Evolutionary conservation across 257 asterid species (phyloP), one percentile per base, ranked within the genome.

Genomic region (Fraxinus excelsior): DNA sequence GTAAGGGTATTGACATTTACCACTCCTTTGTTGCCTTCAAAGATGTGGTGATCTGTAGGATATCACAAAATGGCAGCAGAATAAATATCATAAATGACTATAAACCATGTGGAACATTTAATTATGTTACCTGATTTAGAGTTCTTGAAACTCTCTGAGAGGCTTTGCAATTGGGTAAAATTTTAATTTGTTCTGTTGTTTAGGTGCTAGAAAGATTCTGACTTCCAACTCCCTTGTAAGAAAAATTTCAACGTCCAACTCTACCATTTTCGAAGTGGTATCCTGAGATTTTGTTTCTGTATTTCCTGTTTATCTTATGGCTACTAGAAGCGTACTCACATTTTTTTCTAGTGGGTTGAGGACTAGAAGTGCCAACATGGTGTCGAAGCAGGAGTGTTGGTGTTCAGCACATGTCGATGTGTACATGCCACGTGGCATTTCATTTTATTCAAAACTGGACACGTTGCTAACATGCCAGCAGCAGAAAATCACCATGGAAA

Each of bases 1-100:
- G 70, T 79, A 51, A 44, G 19, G 74, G 42, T 69, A 25, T 72
- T 74, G 66, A 44, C 53, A 44, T 44, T 44, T 44, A 3, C n/a
- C 53, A 13, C 53, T 13, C 53, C 19, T 44, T 44, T 44, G 53
- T 44, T 44, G 53, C n/a, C 53, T 44, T 13, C 53, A 44, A 44
- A 13, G 53, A 44, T 14, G n/a, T 44, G 4, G 5, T 44, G 53
- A 44, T 44, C 53, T 44, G 53, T 12, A 14, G 53, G 18, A 14
- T 44, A 12, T 44, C 53, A 44, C 14, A 44, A 12, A 44, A 44
- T 44, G 53, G 16, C 19, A 44, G 53, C 19, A 44, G 53, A 44
- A 44, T 44, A 44, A 13, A 44, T 44, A 44, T 3, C 53, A 44
- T 44, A 44, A 44, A 44, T 44, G 18, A 3, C 19, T 44, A 44